A percentile compares a stretch with the other conserved stretches of the same genome.
Conservation (phyloP, 2,329 filamentous ascomycete genomes). For the Arthrobotrys sphaeroides region DNA sequence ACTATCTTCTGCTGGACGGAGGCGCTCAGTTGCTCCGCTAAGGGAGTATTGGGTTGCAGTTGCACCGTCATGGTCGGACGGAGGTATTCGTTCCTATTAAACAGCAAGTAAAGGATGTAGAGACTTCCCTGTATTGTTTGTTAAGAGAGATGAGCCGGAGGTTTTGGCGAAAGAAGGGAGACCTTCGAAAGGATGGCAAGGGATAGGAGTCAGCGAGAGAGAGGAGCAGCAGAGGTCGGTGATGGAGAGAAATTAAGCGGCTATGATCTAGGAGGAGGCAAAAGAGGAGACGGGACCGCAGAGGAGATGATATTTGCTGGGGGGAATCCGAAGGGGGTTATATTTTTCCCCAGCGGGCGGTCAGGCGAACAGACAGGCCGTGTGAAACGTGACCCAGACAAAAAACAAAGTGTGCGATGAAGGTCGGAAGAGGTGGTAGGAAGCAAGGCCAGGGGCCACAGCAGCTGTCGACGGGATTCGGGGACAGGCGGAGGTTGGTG, state of each 20-base stretch:
- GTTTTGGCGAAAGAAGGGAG: no score
- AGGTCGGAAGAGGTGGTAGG: conserved; percentile 41
- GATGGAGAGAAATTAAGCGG: no score
- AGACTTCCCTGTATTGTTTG: no score
- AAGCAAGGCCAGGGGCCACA: no score
- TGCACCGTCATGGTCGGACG: conserved; percentile 76
- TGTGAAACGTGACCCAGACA: conserved; percentile 51
- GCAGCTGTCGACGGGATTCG: no score
- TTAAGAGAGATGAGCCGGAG: background rate
- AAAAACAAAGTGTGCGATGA: conserved; percentile 43
- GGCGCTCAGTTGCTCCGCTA: conserved; percentile 82
- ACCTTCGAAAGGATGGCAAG: no score
- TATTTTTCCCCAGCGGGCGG: background rate
- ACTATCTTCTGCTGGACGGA: conserved; percentile 90
- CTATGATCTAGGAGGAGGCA: no score
- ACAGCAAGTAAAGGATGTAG: no score
- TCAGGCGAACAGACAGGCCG: conserved; percentile 38
- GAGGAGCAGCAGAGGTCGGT: no score
- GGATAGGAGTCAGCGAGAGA: no score
- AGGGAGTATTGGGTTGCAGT: conserved; percentile 78
- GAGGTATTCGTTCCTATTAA: conserved; percentile 4
- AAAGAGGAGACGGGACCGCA: no score
- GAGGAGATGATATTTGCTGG: background rate
- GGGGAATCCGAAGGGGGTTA: background rate
- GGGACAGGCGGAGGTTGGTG: background rate